Evolutionary conservation across 2,329 filamentous ascomycete genomes (phyloP), one percentile per base, ranked within the genome.

Genomic region (Epichloe coenophiala): DNA sequence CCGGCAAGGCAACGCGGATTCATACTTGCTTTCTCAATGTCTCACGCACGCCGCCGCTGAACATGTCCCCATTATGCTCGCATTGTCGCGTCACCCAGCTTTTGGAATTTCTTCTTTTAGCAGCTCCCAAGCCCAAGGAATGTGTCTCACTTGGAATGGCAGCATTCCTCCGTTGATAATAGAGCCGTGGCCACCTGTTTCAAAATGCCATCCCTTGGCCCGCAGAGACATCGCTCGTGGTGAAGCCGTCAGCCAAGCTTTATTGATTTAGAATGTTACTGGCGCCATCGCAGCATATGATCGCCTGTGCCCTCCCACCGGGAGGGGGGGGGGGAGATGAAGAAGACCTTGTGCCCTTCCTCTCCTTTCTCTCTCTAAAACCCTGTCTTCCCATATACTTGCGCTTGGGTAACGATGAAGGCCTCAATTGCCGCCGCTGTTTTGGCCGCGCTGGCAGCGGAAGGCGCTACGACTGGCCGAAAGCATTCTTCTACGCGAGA

Each of bases 401-500:
- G 8, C 27, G 27, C 8, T 31, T 31, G 27, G 4, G 27, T 11
- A 31, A 51, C 13, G 5, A 51, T 54, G 52, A 54, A 51, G 44
- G 43, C 36, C 38, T 47, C 49, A 11, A 12, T 54, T 40, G 41
- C 40, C n/a, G 51, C 48, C 31, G 7, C 47, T 19, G 21, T 48
- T 4, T 31, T 55, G 3, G 50, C 45, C 23, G 44, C 39, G 5
- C 51, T 57, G 45, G 54, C 48, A 11, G 40, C 48, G n/a, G 40
- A 57, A 6, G 45, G 48, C 7, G 51, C 52, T 31, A 31, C 51
- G 23, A 45, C 37, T 2, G 40, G 45, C n/a, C 17, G 8, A 43
- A 19, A 31, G 31, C n/a, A 12, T 33, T 12, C 21, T 5, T 19
- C 50, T 42, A 37, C 44, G 39, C 21, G 41, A 27, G 31, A n/a